phyloP scores from a whole-genome alignment of 768 basidiomycete species.

The Polyporus arcularius region DNA sequence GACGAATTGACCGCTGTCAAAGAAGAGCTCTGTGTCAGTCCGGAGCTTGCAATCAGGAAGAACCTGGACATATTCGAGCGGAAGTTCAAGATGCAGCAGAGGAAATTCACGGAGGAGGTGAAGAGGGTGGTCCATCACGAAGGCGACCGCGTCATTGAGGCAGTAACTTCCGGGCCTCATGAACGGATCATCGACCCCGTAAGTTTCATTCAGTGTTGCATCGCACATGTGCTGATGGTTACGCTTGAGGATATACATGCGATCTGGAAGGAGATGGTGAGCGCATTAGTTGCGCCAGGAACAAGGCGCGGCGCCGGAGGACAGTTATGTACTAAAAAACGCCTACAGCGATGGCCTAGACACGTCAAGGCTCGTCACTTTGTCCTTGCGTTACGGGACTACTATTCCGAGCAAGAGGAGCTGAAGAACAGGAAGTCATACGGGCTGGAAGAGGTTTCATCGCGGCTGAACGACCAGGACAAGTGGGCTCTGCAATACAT shows the following conservation, averaged over 20 bases:
- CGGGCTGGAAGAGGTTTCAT: slow-evolving; percentile 2
- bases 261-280: slow-evolving; percentile 57
- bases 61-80: slow-evolving; percentile 47
- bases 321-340: too few species aligned
- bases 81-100: slow-evolving; percentile 48
- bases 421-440: not conserved
- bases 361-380: slow-evolving; percentile 55
- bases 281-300: slow-evolving; percentile 7
- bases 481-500: slow-evolving; percentile 39
- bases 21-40: slow-evolving; percentile 29
- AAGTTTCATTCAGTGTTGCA: slow-evolving; percentile 11
- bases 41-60: slow-evolving; percentile 32
- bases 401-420: slow-evolving; percentile 30
- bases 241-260: slow-evolving; percentile 45
- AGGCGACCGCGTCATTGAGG: slow-evolving; percentile 41
- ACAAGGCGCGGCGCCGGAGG: too few species aligned
- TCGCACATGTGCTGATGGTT: not conserved
- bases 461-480: slow-evolving; percentile 17
- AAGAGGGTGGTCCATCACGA: slow-evolving; percentile 32
- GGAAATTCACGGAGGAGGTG: slow-evolving; percentile 36
- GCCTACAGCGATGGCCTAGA: slow-evolving; percentile 52
- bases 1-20: slow-evolving; percentile 22
- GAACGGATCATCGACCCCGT: slow-evolving; percentile 44
- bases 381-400: slow-evolving; percentile 43
- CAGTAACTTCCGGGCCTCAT: slow-evolving; percentile 44